Conservation (phyloP, 129 eudicot genomes). For the Cynara cardunculus region DNA sequence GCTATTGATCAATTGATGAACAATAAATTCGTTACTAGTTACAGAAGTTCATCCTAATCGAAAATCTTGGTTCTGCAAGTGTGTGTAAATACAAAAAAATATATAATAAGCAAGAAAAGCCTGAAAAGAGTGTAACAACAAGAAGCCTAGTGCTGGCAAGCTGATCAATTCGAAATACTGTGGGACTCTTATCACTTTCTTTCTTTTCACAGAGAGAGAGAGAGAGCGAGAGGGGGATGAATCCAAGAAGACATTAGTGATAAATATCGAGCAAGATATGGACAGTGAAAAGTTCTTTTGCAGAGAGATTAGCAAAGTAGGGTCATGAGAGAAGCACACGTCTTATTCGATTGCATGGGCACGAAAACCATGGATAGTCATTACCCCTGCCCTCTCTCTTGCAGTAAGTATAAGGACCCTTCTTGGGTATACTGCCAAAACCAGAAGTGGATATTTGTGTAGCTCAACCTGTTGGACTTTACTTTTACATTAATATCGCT, state of each 20-base stretch:
- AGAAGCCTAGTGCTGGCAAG: background rate
- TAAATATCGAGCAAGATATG: conserved; percentile 18
- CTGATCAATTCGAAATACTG: background rate
- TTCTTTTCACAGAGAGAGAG: background rate
- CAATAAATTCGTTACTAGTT: no score
- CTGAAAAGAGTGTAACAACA: background rate
- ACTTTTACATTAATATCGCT: background rate
- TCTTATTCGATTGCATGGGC: conserved; percentile 26
- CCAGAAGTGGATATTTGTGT: background rate
- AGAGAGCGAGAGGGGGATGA: background rate
- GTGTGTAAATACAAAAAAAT: background rate
- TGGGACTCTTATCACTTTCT: background rate
- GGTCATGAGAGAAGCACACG: conserved; percentile 28
- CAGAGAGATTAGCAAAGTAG: conserved; percentile 8
- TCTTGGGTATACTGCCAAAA: conserved; percentile 22
- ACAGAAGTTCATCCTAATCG: no score
- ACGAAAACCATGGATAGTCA: conserved; percentile 14
- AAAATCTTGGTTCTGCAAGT: no score
- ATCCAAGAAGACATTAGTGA: background rate
- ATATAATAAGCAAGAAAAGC: background rate
- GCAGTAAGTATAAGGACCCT: conserved; percentile 25
- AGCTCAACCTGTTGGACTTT: conserved; percentile 3
- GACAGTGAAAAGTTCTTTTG: conserved; percentile 10
- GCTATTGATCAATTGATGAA: background rate
- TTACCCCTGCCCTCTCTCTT: background rate